Conservation (phyloP, 2,329 filamentous ascomycete genomes). For the Diaporthe ampelina region DNA sequence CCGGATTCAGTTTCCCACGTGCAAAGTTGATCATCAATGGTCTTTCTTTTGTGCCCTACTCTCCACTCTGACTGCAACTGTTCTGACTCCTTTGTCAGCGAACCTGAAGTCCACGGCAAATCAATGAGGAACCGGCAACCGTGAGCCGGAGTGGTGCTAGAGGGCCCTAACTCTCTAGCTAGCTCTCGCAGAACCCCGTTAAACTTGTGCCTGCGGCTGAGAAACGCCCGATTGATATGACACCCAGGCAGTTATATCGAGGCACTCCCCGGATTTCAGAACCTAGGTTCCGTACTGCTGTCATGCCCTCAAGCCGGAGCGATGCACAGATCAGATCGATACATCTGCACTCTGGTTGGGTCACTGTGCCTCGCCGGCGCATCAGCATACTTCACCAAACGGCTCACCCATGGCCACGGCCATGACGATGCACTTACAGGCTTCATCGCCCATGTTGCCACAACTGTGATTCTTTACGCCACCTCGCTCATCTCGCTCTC, state of each 20-base stretch:
- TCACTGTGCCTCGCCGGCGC: not conserved
- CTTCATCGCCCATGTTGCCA: constrained; percentile 1
- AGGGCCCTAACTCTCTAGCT: not conserved
- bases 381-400: not conserved
- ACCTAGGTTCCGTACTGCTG: not conserved
- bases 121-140: not conserved
- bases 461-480: not conserved
- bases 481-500: constrained; percentile 26
- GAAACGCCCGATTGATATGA: not conserved
- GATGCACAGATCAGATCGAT: constrained; percentile 11
- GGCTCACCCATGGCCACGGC: not conserved
- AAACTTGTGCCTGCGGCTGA: not conserved
- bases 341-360: constrained; percentile 15
- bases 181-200: not conserved
- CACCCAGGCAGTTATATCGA: not conserved
- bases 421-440: not conserved
- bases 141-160: not conserved
- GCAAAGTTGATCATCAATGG: not conserved
- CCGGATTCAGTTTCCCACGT: not conserved
- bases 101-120: too few relatives aligned
- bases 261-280: not conserved
- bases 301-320: too few relatives aligned
- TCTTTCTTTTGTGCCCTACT: not conserved
- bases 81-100: too few relatives aligned
- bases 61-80: not conserved